Base-by-base conservation (phyloP, 495 filamentous ascomycete genomes). In the Aspergillus heteromorphus region DNA sequence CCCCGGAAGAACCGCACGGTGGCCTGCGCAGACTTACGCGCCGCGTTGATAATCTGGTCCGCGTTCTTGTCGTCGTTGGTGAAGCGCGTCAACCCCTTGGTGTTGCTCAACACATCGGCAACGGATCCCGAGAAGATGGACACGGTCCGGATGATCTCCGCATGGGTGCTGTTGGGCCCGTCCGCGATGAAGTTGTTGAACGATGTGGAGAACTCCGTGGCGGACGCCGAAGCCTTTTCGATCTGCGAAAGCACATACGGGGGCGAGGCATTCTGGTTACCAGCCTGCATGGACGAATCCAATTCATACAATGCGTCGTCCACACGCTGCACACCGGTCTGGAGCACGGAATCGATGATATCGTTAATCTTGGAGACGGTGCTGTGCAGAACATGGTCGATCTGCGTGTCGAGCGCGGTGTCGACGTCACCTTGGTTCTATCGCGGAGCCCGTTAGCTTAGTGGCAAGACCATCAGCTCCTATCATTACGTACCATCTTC, bases 181-280 rank as follows among this genome's bases (percentile, higher is more conserved):
- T 98, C 93, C 14, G 91, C 92, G 57, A 98, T 95, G 71, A 91
- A 97, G 66, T 92, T 91, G 75, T 96, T 97, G 80, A 97, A 97
- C 0, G 93, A 84, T 2, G 92, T 97, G 0, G 92, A 92, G 66
- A 98, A 98, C 63, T 97, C 93, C 49, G 89, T 97, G 4, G 92
- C 90, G 52, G 84, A 95, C 13, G 89, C 82, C n/a, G 89, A 89
- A 0, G 93, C 93, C 73, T 97, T 98, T 68, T 98, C 93, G 47
- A 96, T 89, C 68, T 97, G 93, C 1, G 92, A 97, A 17, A 97
- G 78, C 18, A 98, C 91, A 65, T 95, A 97, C 1, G 91, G 82
- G n/a, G 93, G 89, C 21, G 92, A 95, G 2, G 93, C 93, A 61
- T 92, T 97, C 74, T 97, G 92, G 73, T 98, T 98, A 63, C 93